phyloP scores from a whole-genome alignment of 2,329 filamentous ascomycete genomes.

The Aspergillus pseudoterreus region DNA sequence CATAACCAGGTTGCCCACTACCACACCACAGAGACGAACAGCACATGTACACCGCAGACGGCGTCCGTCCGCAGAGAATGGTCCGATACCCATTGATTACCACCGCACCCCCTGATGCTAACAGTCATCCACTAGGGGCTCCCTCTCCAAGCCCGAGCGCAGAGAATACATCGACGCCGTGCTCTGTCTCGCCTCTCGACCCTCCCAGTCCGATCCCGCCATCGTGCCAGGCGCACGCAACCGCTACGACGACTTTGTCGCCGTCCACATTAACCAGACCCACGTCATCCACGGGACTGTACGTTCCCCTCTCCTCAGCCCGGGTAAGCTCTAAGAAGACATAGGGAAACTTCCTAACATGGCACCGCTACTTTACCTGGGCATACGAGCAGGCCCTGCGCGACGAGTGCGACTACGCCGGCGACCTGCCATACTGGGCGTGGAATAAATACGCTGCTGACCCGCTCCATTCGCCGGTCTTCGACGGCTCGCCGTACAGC shows the following conservation, averaged over 20 bases:
- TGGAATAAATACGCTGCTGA: conserved; percentile 33
- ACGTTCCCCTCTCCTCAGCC: conserved; percentile 20
- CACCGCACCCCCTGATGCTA: background rate
- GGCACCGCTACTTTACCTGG: conserved; percentile 44
- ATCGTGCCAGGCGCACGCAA: conserved; percentile 43
- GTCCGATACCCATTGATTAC: background rate
- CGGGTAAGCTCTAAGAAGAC: background rate
- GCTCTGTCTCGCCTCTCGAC: conserved; percentile 34
- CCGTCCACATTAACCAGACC: conserved; percentile 49
- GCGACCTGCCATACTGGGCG: conserved; percentile 42
- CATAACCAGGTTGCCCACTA: conserved; percentile 6
- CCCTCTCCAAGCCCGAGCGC: conserved; percentile 2
- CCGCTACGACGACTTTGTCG: conserved; percentile 51
- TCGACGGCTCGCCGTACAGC: conserved; percentile 30
- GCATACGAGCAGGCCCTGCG: conserved; percentile 44
- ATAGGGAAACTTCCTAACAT: conserved; percentile 36
- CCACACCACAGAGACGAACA: background rate
- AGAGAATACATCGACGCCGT: conserved; percentile 44
- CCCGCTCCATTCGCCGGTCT: conserved; percentile 26
- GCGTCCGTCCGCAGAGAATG: conserved; percentile 17
- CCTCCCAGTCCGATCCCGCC: conserved; percentile 12
- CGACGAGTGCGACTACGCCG: conserved; percentile 44
- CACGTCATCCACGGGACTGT: conserved; percentile 39
- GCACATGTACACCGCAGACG: conserved; percentile 11
- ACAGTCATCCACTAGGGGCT: conserved; percentile 2